Evolutionary conservation across 1,139 yeast genomes (phyloP).

Genomic region (Saccharomycopsis crataegensis): DNA sequence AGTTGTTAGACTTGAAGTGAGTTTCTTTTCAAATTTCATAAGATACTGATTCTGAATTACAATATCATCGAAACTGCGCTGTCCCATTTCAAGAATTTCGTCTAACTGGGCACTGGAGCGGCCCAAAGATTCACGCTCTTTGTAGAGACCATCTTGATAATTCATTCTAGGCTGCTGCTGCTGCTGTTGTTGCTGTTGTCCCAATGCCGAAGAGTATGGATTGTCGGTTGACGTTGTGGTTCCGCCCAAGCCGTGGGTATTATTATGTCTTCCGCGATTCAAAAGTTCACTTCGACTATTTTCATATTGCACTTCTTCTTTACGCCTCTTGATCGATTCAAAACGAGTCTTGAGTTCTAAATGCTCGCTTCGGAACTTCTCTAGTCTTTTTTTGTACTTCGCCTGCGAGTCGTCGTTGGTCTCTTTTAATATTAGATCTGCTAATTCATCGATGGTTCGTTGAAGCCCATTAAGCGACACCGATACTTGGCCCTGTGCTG

Average conservation of each 20-base stretch:
- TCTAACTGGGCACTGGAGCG: conserved; percentile 80
- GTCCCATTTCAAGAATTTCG: conserved; percentile 85
- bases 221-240: neutral
- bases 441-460: conserved; percentile 74
- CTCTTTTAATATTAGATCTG: conserved; percentile 56
- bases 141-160: conserved; percentile 58
- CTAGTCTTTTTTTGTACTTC: conserved; percentile 59
- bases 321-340: conserved; percentile 51
- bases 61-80: conserved; percentile 76
- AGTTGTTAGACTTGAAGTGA: conserved; percentile 66
- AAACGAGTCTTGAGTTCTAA: conserved; percentile 50
- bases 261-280: conserved; percentile 38
- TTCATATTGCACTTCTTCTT: conserved; percentile 52
- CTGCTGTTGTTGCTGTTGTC: neutral
- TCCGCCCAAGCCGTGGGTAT: neutral
- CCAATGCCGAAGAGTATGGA: neutral
- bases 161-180: conserved; percentile 29
- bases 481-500: conserved; percentile 64
- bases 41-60: conserved; percentile 78
- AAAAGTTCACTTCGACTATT: conserved; percentile 51
- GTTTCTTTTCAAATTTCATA: conserved; percentile 51
- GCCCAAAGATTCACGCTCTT: conserved; percentile 58
- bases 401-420: conserved; percentile 46
- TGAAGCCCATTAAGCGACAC: conserved; percentile 71
- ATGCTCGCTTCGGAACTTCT: conserved; percentile 54